Percentiles rank a stretch among this genome's conserved stretches.
Conservation (phyloP, 345 rosid genomes). For the Populus tremula region DNA sequence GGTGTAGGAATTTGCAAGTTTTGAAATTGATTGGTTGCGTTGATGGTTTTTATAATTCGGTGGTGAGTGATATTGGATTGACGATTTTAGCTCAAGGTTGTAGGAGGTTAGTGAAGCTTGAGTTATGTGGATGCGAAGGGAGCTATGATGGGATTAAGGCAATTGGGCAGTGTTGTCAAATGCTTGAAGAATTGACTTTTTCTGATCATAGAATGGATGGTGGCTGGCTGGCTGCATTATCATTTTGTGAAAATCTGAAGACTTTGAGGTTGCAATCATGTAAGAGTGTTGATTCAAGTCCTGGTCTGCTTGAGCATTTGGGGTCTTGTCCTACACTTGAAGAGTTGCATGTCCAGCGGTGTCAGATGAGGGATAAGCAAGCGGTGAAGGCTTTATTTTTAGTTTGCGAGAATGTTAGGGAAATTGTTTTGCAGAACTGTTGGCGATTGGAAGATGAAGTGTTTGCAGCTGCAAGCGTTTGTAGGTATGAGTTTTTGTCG, state of each 20-base stretch:
- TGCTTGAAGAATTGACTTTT: slow-evolving; percentile 86
- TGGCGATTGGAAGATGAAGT: slow-evolving; percentile 86
- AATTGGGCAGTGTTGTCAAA: slow-evolving; percentile 86
- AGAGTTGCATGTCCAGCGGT: slow-evolving; percentile 70
- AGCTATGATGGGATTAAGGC: slow-evolving; percentile 94
- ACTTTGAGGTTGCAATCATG: slow-evolving; percentile 71
- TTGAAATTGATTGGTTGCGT: slow-evolving; percentile 65
- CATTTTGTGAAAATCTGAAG: slow-evolving; percentile 84
- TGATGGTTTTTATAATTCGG: slow-evolving; percentile 57
- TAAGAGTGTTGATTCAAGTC: slow-evolving; percentile 63
- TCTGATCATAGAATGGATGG: slow-evolving; percentile 86
- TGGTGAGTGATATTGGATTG: slow-evolving; percentile 84
- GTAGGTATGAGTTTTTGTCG: slow-evolving; percentile 53
- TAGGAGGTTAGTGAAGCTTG: slow-evolving; percentile 82
- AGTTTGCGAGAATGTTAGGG: slow-evolving; percentile 68
- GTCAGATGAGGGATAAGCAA: slow-evolving; percentile 67
- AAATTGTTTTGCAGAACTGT: slow-evolving; percentile 71
- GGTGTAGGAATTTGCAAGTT: slow-evolving; percentile 79
- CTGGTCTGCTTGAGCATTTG: slow-evolving; percentile 66
- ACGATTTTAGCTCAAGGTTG: slow-evolving; percentile 93
- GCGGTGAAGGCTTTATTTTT: slow-evolving; percentile 61
- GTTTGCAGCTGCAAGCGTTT: slow-evolving; percentile 53
- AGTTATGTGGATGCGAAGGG: slow-evolving; percentile 83
- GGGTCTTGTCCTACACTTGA: slow-evolving; percentile 76
- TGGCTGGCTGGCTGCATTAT: slow-evolving; percentile 85